Conservation (phyloP, 768 basidiomycete genomes). For the Dendrothele bispora region DNA sequence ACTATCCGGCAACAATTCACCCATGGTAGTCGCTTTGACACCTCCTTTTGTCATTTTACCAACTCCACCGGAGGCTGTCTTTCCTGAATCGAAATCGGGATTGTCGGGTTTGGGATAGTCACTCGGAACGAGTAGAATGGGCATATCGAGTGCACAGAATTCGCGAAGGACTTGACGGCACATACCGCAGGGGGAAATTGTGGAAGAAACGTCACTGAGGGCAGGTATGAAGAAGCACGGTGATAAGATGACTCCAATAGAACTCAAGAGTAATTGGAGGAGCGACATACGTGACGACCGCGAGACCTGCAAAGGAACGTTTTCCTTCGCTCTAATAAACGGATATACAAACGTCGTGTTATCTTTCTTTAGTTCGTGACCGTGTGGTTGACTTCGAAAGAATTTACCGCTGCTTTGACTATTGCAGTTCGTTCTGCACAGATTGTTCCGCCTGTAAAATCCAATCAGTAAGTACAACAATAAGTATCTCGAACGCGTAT, state of each 20-base stretch:
- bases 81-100: conserved; percentile 27
- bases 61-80: no score
- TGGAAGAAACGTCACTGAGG: conserved; percentile 62
- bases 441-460: conserved; percentile 71
- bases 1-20: conserved; percentile 75
- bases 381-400: background rate
- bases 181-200: conserved; percentile 88
- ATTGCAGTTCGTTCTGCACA: conserved; percentile 95
- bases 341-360: background rate
- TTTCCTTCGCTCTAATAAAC: conserved; percentile 77
- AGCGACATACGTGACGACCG: conserved; percentile 76
- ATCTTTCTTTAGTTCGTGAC: no score
- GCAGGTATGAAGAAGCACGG: background rate
- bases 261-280: background rate
- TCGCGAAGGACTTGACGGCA: conserved; percentile 92
- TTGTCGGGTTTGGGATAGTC: conserved; percentile 46
- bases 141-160: conserved; percentile 76
- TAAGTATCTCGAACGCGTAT: no score
- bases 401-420: conserved; percentile 87
- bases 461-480: conserved; percentile 1
- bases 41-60: conserved; percentile 49
- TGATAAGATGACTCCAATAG: background rate
- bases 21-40: conserved; percentile 66
- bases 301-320: conserved; percentile 69
- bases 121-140: conserved; percentile 68